Evolutionary conservation across 2,329 filamentous ascomycete species (phyloP).

Genomic region (Keithomyces neogunnii): DNA sequence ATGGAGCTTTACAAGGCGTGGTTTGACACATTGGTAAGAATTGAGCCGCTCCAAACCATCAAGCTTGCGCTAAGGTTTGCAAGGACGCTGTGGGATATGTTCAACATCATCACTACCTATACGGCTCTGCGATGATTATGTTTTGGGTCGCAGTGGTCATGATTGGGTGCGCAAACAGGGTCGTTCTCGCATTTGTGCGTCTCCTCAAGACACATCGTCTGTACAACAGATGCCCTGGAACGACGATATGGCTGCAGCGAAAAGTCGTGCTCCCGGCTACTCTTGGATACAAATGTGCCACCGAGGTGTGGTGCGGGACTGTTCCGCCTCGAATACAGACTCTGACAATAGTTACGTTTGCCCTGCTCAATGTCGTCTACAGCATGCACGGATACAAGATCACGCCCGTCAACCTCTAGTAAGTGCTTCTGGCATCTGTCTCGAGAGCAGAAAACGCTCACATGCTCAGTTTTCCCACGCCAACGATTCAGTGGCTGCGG

Average conservation of each 20-base stretch:
- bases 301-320: constrained; percentile 36
- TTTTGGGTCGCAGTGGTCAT: constrained; percentile 33
- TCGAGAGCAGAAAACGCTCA: background rate
- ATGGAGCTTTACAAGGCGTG: constrained; percentile 24
- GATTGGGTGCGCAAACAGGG: constrained; percentile 26
- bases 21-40: constrained; percentile 29
- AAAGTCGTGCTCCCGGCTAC: constrained; percentile 30
- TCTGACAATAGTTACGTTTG: constrained; percentile 28
- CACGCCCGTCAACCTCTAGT: constrained; percentile 32
- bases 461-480: constrained; percentile 22
- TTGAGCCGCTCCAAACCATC: background rate
- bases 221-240: background rate
- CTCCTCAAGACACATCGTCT: background rate
- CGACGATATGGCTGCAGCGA: constrained; percentile 21
- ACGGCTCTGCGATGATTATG: constrained; percentile 26
- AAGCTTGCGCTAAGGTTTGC: background rate
- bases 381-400: constrained; percentile 28
- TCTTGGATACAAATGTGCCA: constrained; percentile 33
- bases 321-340: constrained; percentile 35
- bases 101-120: constrained; percentile 23
- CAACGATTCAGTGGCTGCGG: constrained; percentile 31
- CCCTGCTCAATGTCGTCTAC: constrained; percentile 28
- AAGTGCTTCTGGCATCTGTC: constrained; percentile 7
- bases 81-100: constrained; percentile 24
- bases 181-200: constrained; percentile 10